Evolutionary conservation across 129 eudicot species (phyloP).

Genomic region (sunflower (Helianthus annuus)): DNA sequence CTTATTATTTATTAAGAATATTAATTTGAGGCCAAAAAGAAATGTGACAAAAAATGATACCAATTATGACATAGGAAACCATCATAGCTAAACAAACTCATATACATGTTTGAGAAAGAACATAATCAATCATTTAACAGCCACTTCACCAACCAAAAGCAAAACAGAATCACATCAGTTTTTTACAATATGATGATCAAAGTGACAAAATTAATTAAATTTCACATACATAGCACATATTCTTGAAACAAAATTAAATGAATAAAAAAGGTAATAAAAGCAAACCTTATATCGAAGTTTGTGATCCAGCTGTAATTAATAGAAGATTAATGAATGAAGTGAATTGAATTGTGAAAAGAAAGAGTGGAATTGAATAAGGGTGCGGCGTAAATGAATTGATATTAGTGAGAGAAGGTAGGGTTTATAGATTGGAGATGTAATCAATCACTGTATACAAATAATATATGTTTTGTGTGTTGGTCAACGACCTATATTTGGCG

Average conservation of each 20-base stretch:
- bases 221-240: too few relatives aligned
- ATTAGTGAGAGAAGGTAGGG: constrained; percentile 21
- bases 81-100: constrained; percentile 30
- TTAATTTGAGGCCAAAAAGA: background rate
- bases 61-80: constrained; percentile 18
- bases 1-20: background rate
- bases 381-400: constrained; percentile 22
- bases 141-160: constrained; percentile 29
- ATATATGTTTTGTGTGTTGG: constrained; percentile 6
- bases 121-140: constrained; percentile 37
- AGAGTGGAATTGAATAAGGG: too few relatives aligned
- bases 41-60: constrained; percentile 2
- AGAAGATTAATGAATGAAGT: constrained; percentile 4
- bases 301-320: background rate
- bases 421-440: constrained; percentile 11
- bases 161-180: too few relatives aligned
- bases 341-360: background rate
- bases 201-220: background rate
- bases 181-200: background rate
- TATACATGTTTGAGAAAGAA: constrained; percentile 15
- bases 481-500: constrained; percentile 10
- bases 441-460: background rate
- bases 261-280: background rate
- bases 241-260: constrained; percentile 5
- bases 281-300: constrained; percentile 1